These are phyloP conservation scores for Talaromyces sp. DNA, from an alignment of 2,329 filamentous ascomycete genomes.

Conservation along the genomic window DNA sequence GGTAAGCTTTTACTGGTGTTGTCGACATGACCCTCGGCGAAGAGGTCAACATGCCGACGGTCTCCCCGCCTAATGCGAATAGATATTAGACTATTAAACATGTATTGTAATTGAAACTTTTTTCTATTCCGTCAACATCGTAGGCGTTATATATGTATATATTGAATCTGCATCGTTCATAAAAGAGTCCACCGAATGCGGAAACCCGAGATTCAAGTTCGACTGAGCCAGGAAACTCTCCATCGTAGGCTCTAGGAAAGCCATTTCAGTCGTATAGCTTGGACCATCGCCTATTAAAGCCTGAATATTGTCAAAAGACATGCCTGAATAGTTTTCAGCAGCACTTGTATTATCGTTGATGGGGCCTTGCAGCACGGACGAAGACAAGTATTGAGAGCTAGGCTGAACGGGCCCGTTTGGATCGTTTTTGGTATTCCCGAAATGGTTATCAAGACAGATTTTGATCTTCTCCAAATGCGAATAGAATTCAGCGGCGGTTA, in stretches of 20 bases:
- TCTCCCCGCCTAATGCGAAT: neutral
- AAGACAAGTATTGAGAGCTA: neutral
- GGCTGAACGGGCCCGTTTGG: neutral
- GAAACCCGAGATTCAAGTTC: slow-evolving; percentile 30
- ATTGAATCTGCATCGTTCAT: slow-evolving; percentile 28
- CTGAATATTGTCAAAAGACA: neutral
- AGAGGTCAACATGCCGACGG: too few species aligned
- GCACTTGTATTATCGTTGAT: neutral
- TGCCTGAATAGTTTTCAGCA: neutral
- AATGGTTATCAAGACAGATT: slow-evolving; percentile 17
- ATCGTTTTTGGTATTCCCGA: neutral
- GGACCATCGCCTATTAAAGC: slow-evolving; percentile 16
- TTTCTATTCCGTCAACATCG: neutral
- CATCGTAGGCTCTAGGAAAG: slow-evolving; percentile 35
- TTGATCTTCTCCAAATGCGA: slow-evolving; percentile 30
- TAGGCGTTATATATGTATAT: slow-evolving; percentile 19
- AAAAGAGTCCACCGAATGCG: slow-evolving; percentile 32
- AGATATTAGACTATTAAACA: neutral
- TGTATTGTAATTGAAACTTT: neutral
- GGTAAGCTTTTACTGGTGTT: neutral
- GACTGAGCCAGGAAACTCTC: slow-evolving; percentile 35
- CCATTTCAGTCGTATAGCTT: slow-evolving; percentile 32
- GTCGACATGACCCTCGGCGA: too few species aligned
- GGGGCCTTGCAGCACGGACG: neutral
- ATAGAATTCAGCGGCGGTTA: slow-evolving; percentile 30